Percentiles rank a stretch among this genome's conserved stretches.
These are phyloP conservation scores for Dendrothele bispora DNA, from an alignment of 768 basidiomycete genomes.

Conservation along the genomic window DNA sequence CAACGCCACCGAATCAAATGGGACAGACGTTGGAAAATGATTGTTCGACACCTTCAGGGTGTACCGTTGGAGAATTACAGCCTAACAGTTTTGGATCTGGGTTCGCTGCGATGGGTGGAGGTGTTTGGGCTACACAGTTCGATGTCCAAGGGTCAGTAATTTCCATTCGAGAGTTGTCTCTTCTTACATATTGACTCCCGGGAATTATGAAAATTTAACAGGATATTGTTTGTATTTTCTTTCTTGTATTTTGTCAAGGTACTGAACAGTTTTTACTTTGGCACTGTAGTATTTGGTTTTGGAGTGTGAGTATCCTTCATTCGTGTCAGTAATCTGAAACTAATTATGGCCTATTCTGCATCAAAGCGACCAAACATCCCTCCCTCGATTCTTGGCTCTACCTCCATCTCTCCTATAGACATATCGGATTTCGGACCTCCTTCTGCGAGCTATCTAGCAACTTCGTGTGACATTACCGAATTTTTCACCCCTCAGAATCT, in stretches of 20 bases:
- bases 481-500: conserved; percentile 48
- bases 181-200: too few species aligned
- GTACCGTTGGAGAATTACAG: conserved; percentile 59
- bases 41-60: conserved; percentile 64
- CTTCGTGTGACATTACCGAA: conserved; percentile 38
- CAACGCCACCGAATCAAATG: conserved; percentile 31
- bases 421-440: conserved; percentile 44
- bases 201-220: neutral
- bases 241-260: neutral
- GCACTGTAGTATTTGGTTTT: conserved; percentile 45
- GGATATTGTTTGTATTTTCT: conserved; percentile 24
- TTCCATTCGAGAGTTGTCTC: neutral
- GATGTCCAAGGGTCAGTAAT: conserved; percentile 40
- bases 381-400: conserved; percentile 28
- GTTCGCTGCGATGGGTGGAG: conserved; percentile 71
- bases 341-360: conserved; percentile 17
- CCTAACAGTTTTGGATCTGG: conserved; percentile 63
- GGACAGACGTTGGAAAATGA: conserved; percentile 54
- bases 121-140: conserved; percentile 75
- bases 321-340: neutral
- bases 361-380: conserved; percentile 38
- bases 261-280: neutral
- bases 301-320: conserved; percentile 34
- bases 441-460: conserved; percentile 37
- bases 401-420: conserved; percentile 31